Conservation (phyloP, 257 asterid species). For the Nicotiana benthamiana region DNA sequence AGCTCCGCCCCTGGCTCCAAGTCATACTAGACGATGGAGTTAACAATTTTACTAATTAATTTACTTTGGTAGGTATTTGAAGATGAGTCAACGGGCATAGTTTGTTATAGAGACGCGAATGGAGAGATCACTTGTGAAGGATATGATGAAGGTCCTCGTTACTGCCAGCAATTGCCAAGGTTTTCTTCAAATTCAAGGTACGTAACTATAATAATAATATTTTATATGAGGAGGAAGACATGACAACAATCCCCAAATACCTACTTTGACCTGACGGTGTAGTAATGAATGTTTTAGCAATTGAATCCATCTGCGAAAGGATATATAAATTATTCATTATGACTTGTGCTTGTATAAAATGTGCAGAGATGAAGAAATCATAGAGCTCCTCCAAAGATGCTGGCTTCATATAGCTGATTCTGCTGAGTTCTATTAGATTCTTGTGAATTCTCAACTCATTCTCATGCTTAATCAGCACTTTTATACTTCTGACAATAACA, state of each 20-base stretch:
- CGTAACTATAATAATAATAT: background rate
- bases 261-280: too few species aligned
- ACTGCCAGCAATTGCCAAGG: constrained; percentile 1
- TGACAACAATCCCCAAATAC: too few species aligned
- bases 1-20: background rate
- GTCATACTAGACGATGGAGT: background rate
- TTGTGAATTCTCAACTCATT: background rate
- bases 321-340: background rate
- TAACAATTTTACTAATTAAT: background rate
- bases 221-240: too few species aligned
- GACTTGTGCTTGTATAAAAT: background rate
- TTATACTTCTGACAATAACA: background rate
- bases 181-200: constrained; percentile 14
- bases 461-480: background rate
- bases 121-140: constrained; percentile 31
- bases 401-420: constrained; percentile 1
- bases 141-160: constrained; percentile 28
- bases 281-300: background rate
- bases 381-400: background rate
- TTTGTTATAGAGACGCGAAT: constrained; percentile 22
- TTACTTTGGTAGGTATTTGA: constrained; percentile 15
- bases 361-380: constrained; percentile 6
- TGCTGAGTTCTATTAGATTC: background rate
- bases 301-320: background rate
- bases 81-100: constrained; percentile 20